Base-by-base conservation (phyloP, 169 alveolate species). In the Besnoitia besnoiti region DNA sequence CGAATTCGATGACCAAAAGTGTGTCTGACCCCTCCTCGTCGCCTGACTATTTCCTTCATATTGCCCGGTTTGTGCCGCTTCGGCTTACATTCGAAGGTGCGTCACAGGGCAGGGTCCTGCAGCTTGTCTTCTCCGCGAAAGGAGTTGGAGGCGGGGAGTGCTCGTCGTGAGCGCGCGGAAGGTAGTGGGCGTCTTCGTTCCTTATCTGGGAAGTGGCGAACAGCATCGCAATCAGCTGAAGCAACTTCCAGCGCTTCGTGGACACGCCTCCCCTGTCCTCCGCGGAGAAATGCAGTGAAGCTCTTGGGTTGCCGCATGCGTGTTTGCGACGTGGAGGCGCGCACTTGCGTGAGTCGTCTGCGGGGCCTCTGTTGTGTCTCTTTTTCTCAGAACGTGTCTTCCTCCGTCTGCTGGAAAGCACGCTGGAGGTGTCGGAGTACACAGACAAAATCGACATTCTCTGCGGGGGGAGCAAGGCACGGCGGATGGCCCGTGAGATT, bases 381-480 rank as follows among this genome's bases (percentile, higher is more conserved):
- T 21, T 37, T 61, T 21, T 33, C 49, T 0, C 95, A 88, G 99
- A 97, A 90, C 90, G 99, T 40, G 94, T 96, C 46, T 95, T 96
- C 67, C 94, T 98, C 90, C 95, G 98, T 39, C 93, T 98, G 50
- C 92, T 98, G 55, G 99, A 98, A 88, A 96, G 98, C 73, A 94
- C 99, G 42, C 84, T 97, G 82, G 98, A 97, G 84, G 96, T 98
- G 19, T 96, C 98, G 79, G 98, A 96, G 80, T 98, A 98, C 92
- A 97, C 98, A 10, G 98, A 97, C 89, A 97, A 96, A 91, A 96
- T 97, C 47, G 99, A 98, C 91, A 96, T 94, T 92, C 50, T 84
- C 42, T 59, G 90, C n/a, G 96, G 96, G 82, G 97, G 96, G 39
- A 95, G 84, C 90, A 96, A 94, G 85, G 96, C 96, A 61, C 95